Evolutionary conservation across 495 filamentous ascomycete species (phyloP), one percentile per base, ranked within the genome.

Genomic region (Talaromyces adpressus): DNA sequence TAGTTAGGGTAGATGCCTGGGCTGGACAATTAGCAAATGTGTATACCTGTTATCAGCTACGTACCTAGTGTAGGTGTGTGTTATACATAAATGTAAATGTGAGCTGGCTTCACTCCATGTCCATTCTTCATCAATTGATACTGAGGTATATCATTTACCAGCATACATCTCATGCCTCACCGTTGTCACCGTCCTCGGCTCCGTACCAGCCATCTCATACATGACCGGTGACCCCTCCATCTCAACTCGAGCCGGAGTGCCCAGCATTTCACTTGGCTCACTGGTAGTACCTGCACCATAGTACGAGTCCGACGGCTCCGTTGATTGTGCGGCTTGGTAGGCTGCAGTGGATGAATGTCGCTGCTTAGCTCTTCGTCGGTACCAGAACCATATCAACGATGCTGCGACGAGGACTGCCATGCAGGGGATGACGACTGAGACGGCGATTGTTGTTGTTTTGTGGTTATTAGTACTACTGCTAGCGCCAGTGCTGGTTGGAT

Each of bases 371-470:
- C 29, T n/a, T 22, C 56, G 56, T 36, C 56, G 56, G 22, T 58
- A 58, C 56, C 56, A 58, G 56, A 58, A 36, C 56, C 56, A 58
- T 58, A 3, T 11, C 29, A 58, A 20, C 4, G 5, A 16, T 3
- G 56, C 56, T 22, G 56, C 56, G 14, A 36, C 20, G 27, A 58
- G 12, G 16, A 36, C 0, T 22, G 30, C 56, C 9, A 58, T 6
- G 30, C 27, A 32, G 7, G 56, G 56, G n/a, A 58, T 36, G 1
- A 58, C 29, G 56, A 58, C 56, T 20, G 56, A 16, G 30, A 58
- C 16, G 27, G 56, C 56, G 56, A 58, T 58, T 58, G 56, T 58
- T 16, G 56, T 58, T 22, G 56, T 58, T 34, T 36, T 30, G 56
- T 36, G 27, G 18, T 58, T 58, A n/a, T 12, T 58, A 11, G 18